These are phyloP conservation scores for Dryadomyces quercus-mongolicae DNA, from an alignment of 2,329 filamentous ascomycete genomes.

Conservation along the genomic window DNA sequence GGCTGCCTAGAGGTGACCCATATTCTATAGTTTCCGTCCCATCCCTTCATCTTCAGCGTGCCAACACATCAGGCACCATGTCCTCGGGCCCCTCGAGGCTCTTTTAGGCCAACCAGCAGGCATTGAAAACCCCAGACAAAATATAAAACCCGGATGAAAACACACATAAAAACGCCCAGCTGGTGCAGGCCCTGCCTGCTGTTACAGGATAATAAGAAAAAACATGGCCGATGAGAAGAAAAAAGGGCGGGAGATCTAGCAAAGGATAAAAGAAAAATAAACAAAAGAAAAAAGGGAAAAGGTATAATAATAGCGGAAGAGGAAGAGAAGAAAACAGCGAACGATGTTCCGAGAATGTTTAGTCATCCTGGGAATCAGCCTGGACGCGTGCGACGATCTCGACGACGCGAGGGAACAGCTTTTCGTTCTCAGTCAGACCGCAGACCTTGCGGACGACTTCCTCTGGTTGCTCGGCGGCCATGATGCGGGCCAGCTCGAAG, in stretches of 20 bases:
- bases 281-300: too few relatives aligned
- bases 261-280: too few relatives aligned
- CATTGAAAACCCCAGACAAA: background rate
- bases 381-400: constrained; percentile 78
- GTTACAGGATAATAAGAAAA: too few relatives aligned
- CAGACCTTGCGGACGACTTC: constrained; percentile 72
- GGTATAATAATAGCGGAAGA: background rate
- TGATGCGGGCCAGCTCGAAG: constrained; percentile 70
- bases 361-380: constrained; percentile 29
- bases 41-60: too few relatives aligned
- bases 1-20: too few relatives aligned
- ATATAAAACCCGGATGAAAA: background rate
- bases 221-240: too few relatives aligned
- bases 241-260: too few relatives aligned
- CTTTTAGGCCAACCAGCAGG: background rate
- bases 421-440: constrained; percentile 64
- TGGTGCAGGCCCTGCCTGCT: background rate
- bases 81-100: background rate
- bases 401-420: constrained; percentile 64
- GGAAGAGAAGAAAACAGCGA: background rate
- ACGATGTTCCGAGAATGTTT: background rate
- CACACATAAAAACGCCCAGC: background rate
- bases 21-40: too few relatives aligned
- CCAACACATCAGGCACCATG: too few relatives aligned
- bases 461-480: constrained; percentile 60